A percentile compares a stretch with the other conserved stretches of the same genome.
Evolutionary conservation across 2,329 filamentous ascomycete species (phyloP).

Genomic region (Fusarium sp.): DNA sequence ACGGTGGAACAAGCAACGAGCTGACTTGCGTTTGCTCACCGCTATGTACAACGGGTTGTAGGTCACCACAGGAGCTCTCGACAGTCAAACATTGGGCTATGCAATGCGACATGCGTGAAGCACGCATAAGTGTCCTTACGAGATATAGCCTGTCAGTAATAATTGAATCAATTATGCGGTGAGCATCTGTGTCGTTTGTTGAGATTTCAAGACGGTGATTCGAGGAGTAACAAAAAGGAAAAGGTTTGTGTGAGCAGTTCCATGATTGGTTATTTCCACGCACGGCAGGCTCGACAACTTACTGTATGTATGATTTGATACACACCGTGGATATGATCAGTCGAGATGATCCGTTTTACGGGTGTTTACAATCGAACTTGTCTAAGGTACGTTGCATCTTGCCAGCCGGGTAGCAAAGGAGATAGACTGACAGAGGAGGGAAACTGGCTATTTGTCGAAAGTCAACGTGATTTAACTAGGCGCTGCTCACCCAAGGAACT

Average conservation of each 20-base stretch:
- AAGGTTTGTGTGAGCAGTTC: background rate
- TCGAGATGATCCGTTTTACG: background rate
- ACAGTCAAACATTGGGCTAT: background rate
- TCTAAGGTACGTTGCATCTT: background rate
- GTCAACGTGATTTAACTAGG: background rate
- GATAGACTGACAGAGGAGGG: background rate
- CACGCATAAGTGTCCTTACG: background rate
- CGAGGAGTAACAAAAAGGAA: background rate
- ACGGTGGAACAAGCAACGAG: background rate
- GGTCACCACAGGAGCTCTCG: background rate
- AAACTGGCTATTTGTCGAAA: background rate
- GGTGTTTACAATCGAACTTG: background rate
- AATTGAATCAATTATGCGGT: background rate
- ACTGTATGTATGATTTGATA: background rate
- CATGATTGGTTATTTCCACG: background rate
- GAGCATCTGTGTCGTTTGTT: background rate
- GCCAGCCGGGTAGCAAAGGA: background rate
- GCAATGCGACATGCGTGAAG: slow-evolving; percentile 1
- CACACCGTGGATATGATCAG: background rate
- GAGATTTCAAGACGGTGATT: background rate
- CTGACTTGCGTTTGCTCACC: slow-evolving; percentile 29
- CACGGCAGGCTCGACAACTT: background rate
- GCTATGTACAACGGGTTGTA: background rate
- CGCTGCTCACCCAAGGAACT: background rate
- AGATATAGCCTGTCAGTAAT: background rate